Percentiles rank a stretch among this genome's conserved stretches.
phyloP scores from a whole-genome alignment of 257 asterid genomes.

The Jaltomata sinuosa region DNA sequence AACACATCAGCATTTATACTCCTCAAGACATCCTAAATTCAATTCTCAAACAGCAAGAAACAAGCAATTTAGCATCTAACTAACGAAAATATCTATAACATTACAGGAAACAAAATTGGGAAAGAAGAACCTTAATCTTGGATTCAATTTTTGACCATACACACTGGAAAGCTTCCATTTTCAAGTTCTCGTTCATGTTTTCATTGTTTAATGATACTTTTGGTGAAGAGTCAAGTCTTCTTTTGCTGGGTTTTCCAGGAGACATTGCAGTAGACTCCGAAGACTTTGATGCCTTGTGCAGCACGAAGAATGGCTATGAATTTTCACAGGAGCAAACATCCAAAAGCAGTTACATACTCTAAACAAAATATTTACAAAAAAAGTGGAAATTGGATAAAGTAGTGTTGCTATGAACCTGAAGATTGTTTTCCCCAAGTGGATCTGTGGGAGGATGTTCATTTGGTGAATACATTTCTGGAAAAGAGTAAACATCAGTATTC shows the following conservation, averaged over 20 bases:
- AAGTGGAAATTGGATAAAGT: not conserved
- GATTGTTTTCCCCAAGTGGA: constrained; percentile 18
- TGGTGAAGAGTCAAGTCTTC: constrained; percentile 44
- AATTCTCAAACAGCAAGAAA: not conserved
- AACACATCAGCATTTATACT: constrained; percentile 53
- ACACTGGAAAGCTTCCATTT: constrained; percentile 42
- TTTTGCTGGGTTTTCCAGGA: constrained; percentile 35
- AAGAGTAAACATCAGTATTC: not conserved
- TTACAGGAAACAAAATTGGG: not conserved
- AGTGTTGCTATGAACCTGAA: constrained; percentile 26
- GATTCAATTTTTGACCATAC: constrained; percentile 66
- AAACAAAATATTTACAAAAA: not conserved
- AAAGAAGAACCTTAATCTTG: constrained; percentile 39
- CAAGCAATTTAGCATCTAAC: not conserved
- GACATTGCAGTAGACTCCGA: constrained; percentile 20
- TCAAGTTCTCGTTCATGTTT: constrained; percentile 14
- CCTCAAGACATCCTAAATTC: constrained; percentile 59
- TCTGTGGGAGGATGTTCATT: not conserved
- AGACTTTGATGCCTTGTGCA: constrained; percentile 54
- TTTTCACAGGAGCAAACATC: not conserved
- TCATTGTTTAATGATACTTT: constrained; percentile 8
- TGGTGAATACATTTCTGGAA: not conserved
- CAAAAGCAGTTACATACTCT: not conserved
- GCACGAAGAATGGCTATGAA: constrained; percentile 71
- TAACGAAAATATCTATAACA: not conserved